phyloP scores from a whole-genome alignment of 2,329 filamentous ascomycete species.

The Pestalotiopsis sp. region DNA sequence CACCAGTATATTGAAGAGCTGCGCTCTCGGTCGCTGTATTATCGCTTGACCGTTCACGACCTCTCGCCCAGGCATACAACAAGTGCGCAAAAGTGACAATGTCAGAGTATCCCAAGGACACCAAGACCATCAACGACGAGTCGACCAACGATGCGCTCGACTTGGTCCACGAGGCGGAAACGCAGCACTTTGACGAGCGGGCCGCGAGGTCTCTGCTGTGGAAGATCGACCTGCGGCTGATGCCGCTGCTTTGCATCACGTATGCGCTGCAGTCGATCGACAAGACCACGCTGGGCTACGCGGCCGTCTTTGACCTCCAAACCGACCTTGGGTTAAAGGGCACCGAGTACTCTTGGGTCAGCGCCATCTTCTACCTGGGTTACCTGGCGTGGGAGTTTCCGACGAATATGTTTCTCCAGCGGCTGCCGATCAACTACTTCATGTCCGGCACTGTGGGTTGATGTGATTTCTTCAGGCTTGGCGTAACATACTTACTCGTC shows the following conservation, averaged over 20 bases:
- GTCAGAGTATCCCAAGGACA: background rate
- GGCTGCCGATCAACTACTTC: conserved; percentile 28
- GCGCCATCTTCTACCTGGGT: conserved; percentile 56
- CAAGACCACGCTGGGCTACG: conserved; percentile 62
- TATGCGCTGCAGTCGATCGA: conserved; percentile 23
- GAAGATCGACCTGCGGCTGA: conserved; percentile 18
- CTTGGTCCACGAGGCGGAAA: conserved; percentile 1
- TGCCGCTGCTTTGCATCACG: conserved; percentile 17
- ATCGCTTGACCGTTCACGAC: no score
- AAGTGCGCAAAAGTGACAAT: background rate
- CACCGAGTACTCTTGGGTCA: conserved; percentile 59
- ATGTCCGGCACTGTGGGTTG: conserved; percentile 15
- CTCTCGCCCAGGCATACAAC: no score
- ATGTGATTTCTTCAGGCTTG: background rate
- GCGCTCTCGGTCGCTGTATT: no score
- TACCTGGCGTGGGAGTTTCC: conserved; percentile 34
- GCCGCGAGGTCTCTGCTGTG: conserved; percentile 4
- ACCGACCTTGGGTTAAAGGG: conserved; percentile 60
- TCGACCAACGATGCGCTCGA: background rate
- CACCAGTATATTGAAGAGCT: background rate
- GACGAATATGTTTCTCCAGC: conserved; percentile 33
- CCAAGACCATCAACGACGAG: background rate
- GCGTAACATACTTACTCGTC: background rate
- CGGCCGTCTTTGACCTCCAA: conserved; percentile 65
- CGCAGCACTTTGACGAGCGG: background rate